Base-by-base conservation (phyloP, 2,329 filamentous ascomycete genomes). In the Diplodia scrobiculata region DNA sequence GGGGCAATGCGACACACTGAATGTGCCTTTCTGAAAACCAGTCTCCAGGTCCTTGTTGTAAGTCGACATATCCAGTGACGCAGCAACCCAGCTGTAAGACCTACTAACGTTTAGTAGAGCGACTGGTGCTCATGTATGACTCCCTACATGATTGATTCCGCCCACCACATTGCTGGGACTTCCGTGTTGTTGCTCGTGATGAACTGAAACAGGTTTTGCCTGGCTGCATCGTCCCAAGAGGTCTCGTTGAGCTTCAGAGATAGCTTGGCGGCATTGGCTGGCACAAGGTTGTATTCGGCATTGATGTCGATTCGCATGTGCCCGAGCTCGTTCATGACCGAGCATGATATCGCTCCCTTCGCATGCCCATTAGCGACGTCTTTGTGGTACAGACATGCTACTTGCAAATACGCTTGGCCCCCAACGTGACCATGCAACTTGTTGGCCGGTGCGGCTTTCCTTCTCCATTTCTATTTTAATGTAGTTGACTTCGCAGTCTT, bases 401-500 rank as follows among this genome's bases (percentile, higher is more conserved):
- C 52, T 55, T n/a, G 38, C 52, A 3, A 55, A 38, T 3, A 21
- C 29, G 17, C 34, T 32, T 25, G 52, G 52, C 4, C 48, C 48
- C 48, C 48, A 51, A 3, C 48, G 48, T 3, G 52, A 34, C 29
- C 29, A 55, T 9, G 52, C 29, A 13, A 36, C 32, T 38, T 36
- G 29, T 7, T 38, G 29, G 11, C 27, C 52, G 38, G 29, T 55
- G 11, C 34, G 29, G 6, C 52, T 55, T 17, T 29, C 52, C 2
- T 19, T 32, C 9, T 55, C 52, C n/a, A 55, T 34, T n/a, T 55
- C 34, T 13, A 55, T 38, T 19, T 55, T 55, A n/a, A 55, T 55
- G 52, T 38, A 34, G 9, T 14, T 34, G 52, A 55, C 17, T 4
- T 17, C 9, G 32, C 52, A 55, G 19, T 55, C 17, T 14, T 55